Base-by-base conservation (phyloP, 352 stramenopile species). In the Phytophthora ramorum region DNA sequence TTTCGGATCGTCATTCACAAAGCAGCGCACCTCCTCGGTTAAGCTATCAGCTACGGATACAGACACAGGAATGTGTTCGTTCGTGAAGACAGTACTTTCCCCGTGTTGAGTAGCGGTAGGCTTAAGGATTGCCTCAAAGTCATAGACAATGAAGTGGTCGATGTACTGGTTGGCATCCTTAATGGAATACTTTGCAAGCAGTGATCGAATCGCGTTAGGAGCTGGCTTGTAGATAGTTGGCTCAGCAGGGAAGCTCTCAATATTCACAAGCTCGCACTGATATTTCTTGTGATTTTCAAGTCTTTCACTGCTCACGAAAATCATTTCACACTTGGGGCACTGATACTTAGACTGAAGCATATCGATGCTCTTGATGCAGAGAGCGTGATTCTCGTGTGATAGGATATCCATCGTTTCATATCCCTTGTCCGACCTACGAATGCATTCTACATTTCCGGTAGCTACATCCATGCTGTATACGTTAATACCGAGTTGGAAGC, bases 71-170 rank as follows among this genome's bases (percentile, higher is more conserved):
- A 56, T 56, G 32, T 56, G 48, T 9, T 56, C 48, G 26, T 56
- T 56, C 48, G 32, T 45, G n/a, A 56, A 44, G 48, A 56, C 48
- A 56, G 48, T 56, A 51, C 24, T 51, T 4, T 51, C 45, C 20
- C 43, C 43, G 8, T 49, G 43, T 49, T 49, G 43, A 49, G 43
- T 30, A 19, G 16, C 43, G 9, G 43, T 52, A 52, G 45, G 45
- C 45, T 52, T 52, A 37, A 44, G 48, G 13, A 56, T 56, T 0
- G 47, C 47, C n/a, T 54, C 47, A 43, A 54, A 54, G 28, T 54
- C 47, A 43, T 59, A 67, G 0, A 66, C 56, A n/a, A 72, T 59
- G 43, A 67, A 72, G 35, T 67, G 64, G 16, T 72, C 64, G 9
- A 49, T 49, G 37, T 56, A 67, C 7, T 51, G 64, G 0, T 52